Conservation (phyloP, 768 basidiomycete genomes). For the Kwoniella dejecticola region DNA sequence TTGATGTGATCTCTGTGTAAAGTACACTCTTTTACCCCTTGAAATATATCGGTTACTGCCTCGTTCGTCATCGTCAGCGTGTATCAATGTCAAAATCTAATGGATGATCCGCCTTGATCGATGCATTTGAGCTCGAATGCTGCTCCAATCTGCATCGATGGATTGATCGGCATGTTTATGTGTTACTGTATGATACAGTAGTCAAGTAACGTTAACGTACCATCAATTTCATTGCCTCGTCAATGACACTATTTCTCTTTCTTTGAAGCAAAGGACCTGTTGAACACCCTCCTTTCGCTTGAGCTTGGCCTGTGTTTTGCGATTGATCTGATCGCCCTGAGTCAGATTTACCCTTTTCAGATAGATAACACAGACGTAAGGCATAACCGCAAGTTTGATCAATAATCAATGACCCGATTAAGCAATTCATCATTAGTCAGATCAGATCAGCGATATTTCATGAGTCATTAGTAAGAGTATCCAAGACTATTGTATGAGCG, state of each 20-base stretch:
- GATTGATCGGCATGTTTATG: constrained; percentile 8
- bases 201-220: too few relatives aligned
- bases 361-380: too few relatives aligned
- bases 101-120: not conserved
- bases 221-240: not conserved
- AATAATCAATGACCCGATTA: constrained; percentile 4
- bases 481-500: too few relatives aligned
- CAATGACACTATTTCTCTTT: too few relatives aligned
- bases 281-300: constrained; percentile 6
- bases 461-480: too few relatives aligned
- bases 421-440: not conserved
- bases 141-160: constrained; percentile 6
- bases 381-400: too few relatives aligned
- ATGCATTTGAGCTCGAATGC: not conserved
- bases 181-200: too few relatives aligned
- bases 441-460: too few relatives aligned
- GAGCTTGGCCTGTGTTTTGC: not conserved
- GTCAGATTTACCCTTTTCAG: not conserved
- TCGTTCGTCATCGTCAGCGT: not conserved
- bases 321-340: not conserved
- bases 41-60: too few relatives aligned
- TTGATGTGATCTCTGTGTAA: too few relatives aligned
- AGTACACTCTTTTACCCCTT: too few relatives aligned
- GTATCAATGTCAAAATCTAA: not conserved
- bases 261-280: not conserved